A percentile compares a stretch with the other conserved stretches of the same genome.
Conservation (phyloP, 768 basidiomycete species). For the Daedaleopsis sinensis region DNA sequence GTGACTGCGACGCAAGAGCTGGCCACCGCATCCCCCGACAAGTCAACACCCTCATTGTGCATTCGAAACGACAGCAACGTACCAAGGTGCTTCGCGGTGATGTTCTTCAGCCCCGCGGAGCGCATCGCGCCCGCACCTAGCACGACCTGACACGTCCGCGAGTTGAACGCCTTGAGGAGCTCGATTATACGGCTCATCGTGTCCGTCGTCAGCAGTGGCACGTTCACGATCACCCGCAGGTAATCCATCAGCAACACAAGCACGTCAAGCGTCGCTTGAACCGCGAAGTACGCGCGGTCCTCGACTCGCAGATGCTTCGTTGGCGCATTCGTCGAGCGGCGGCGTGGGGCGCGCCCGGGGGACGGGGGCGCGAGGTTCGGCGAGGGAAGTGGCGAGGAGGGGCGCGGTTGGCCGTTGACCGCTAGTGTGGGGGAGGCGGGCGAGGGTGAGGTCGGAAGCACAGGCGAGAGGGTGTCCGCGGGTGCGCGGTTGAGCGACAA, state of each 20-base stretch:
- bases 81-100: constrained; percentile 98
- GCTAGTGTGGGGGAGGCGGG: constrained; percentile 21
- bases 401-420: constrained; percentile 23
- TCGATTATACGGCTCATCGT: constrained; percentile 95
- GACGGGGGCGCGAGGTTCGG: constrained; percentile 23
- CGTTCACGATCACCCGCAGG: constrained; percentile 82
- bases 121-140: constrained; percentile 99
- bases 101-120: constrained; percentile 95
- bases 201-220: constrained; percentile 89
- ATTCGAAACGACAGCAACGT: constrained; percentile 23
- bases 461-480: constrained; percentile 28
- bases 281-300: constrained; percentile 82
- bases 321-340: constrained; percentile 20
- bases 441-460: constrained; percentile 25
- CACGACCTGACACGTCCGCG: constrained; percentile 96
- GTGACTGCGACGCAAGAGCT: constrained; percentile 95
- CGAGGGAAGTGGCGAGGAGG: constrained; percentile 33
- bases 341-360: constrained; percentile 19
- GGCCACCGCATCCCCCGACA: constrained; percentile 10
- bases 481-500: constrained; percentile 45
- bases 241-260: constrained; percentile 82
- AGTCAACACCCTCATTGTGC: neutral
- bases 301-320: constrained; percentile 77
- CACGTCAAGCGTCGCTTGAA: constrained; percentile 80
- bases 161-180: constrained; percentile 97